phyloP scores from a whole-genome alignment of 1,139 yeast genomes.

The Lodderomyces theae region DNA sequence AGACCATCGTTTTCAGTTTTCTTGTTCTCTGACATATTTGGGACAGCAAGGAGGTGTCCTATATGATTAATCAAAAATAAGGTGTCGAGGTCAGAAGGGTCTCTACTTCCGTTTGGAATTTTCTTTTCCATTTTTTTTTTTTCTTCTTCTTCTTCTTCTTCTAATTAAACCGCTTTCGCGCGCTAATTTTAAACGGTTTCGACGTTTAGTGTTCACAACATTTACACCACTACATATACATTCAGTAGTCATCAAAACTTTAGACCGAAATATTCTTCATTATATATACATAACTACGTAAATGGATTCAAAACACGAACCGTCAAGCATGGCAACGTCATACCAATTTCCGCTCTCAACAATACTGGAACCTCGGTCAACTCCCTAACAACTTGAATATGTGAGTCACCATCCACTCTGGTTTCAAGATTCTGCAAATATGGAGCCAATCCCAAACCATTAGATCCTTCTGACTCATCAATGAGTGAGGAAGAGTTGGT shows the following conservation, averaged over 20 bases:
- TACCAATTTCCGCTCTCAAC: constrained; percentile 88
- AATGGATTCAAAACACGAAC: constrained; percentile 94
- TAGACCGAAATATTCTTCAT: neutral
- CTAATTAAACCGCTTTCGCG: too few relatives aligned
- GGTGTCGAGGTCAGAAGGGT: neutral
- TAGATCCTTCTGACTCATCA: constrained; percentile 10
- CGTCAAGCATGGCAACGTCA: constrained; percentile 92
- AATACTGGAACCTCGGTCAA: constrained; percentile 78
- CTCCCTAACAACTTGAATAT: constrained; percentile 79
- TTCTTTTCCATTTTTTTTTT: neutral
- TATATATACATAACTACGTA: constrained; percentile 16
- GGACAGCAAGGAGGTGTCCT: neutral
- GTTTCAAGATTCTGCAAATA: constrained; percentile 57
- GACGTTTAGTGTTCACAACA: too few relatives aligned
- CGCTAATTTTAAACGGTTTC: too few relatives aligned
- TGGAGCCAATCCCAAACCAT: constrained; percentile 44
- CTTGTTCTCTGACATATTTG: neutral
- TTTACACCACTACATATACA: too few relatives aligned
- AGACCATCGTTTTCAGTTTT: neutral
- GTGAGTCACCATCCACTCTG: constrained; percentile 58
- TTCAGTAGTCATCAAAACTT: too few relatives aligned
- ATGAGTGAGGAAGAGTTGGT: constrained; percentile 25
- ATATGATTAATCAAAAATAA: neutral
- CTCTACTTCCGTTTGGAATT: too few relatives aligned
- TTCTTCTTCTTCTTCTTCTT: too few relatives aligned